Conservation (phyloP, 352 stramenopile species). For the Pythium coloratum region DNA sequence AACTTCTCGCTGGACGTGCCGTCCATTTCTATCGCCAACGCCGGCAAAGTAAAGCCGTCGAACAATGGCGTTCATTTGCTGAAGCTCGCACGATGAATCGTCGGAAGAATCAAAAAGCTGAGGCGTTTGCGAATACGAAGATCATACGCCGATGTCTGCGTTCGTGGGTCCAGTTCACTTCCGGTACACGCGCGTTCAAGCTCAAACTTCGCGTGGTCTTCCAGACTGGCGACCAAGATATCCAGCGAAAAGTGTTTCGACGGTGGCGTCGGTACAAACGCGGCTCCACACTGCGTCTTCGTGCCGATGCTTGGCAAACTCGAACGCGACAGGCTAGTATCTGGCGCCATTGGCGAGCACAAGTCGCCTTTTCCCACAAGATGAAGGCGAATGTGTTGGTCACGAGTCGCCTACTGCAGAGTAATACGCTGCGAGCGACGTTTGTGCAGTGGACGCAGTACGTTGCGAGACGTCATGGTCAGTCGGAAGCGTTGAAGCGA, state of each 20-base stretch:
- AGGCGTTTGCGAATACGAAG: background rate
- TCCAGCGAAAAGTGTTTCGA: slow-evolving; percentile 2
- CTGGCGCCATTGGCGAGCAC: slow-evolving; percentile 14
- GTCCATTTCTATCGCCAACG: slow-evolving; percentile 1
- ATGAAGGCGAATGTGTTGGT: slow-evolving; percentile 18
- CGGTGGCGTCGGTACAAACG: slow-evolving; percentile 21
- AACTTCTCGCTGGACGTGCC: background rate
- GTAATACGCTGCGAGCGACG: slow-evolving; percentile 4
- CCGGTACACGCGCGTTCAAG: slow-evolving; percentile 13
- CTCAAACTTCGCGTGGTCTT: slow-evolving; percentile 15
- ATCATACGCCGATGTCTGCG: slow-evolving; percentile 7
- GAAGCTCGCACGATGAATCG: background rate
- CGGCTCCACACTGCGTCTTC: background rate
- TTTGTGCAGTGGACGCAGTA: slow-evolving; percentile 15
- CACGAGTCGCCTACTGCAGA: slow-evolving; percentile 17
- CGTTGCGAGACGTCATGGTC: background rate
- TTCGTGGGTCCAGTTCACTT: slow-evolving; percentile 9
- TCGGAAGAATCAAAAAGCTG: background rate
- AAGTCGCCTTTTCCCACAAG: slow-evolving; percentile 9
- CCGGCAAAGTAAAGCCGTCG: background rate
- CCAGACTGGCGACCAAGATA: slow-evolving; percentile 14
- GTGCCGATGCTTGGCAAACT: background rate
- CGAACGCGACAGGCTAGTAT: background rate
- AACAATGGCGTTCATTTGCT: background rate
- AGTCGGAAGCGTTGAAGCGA: background rate